Evolutionary conservation across 176 grass and related monocot genomes (phyloP), one percentile per base, ranked within the genome.

Genomic region (Microstegium vimineum): DNA sequence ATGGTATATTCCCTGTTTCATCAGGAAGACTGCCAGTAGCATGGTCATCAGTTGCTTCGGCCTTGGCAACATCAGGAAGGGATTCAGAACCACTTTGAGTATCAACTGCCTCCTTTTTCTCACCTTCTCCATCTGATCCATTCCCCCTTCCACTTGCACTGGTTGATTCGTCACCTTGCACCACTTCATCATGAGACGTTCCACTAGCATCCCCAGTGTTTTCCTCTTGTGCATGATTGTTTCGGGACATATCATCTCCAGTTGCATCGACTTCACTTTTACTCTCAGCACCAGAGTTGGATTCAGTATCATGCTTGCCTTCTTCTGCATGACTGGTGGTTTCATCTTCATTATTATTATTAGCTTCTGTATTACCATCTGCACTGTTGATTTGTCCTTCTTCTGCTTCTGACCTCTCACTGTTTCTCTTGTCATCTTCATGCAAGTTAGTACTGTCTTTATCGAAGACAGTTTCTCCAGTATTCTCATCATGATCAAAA

Each of bases 1-100:
- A 88, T 71, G 80, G 83, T 77, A 79, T 38, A 74, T 80, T 85
- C 66, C 80, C 86, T 74, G 84, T 86, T 71, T 91, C 86, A 74
- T 76, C 84, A 69, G 89, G 83, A 63, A 91, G 88, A 72, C 76
- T 85, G 42, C 59, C 56, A 36, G 78, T 66, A 16, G 10, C 52
- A 85, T 22, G 82, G 38, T 73, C 79, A 37, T 74, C 83, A 47
- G 32, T 63, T 52, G 60, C 86, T 62, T 54, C 76, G 40, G 46
- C 30, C 13, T 71, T 68, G 26, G 41, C n/a, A 77, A 34, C 81
- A 32, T 78, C 77, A 40, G 81, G 51, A 61, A 75, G 33, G 66
- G 73, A 57, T 76, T 5, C 65, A 75, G 78, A 41, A 22, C 26
- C 37, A 59, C 27, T 67, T 61, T 91, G 61, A 57, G 81, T 61